These are phyloP conservation scores for Moesziomyces parantarcticus DNA, from an alignment of 1,284 basidiomycete genomes.

Conservation along the genomic window DNA sequence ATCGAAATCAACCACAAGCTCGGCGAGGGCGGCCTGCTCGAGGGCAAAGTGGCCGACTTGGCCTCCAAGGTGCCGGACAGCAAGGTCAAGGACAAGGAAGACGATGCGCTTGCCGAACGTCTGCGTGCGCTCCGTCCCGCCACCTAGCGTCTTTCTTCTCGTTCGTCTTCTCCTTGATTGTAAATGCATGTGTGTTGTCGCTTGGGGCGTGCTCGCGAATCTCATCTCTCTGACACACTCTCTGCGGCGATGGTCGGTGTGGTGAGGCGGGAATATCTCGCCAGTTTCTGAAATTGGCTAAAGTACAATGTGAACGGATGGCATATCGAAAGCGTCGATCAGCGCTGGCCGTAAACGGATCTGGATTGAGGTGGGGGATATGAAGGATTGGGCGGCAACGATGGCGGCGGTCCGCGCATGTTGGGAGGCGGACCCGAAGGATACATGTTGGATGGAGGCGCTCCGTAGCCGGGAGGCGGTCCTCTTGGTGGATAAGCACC, in stretches of 20 bases:
- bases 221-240: no score
- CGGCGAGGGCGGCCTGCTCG: slow-evolving; percentile 75
- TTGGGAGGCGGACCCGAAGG: slow-evolving; percentile 30
- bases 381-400: slow-evolving; percentile 14
- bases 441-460: slow-evolving; percentile 19
- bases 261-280: slow-evolving; percentile 23
- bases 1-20: slow-evolving; percentile 94
- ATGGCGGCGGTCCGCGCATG: slow-evolving; percentile 31
- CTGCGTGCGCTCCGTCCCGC: slow-evolving; percentile 64
- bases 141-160: slow-evolving; percentile 21
- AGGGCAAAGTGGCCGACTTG: slow-evolving; percentile 71
- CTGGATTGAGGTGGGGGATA: slow-evolving; percentile 23
- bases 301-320: slow-evolving; percentile 16
- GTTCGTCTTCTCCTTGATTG: no score
- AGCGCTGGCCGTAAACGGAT: slow-evolving; percentile 31
- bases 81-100: slow-evolving; percentile 67
- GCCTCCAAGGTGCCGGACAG: slow-evolving; percentile 39
- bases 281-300: slow-evolving; percentile 44
- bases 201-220: no score
- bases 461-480: slow-evolving; percentile 41
- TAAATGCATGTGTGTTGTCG: background rate
- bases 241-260: no score
- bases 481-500: slow-evolving; percentile 33
- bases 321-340: background rate
- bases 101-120: slow-evolving; percentile 79